Percentiles rank a stretch among this genome's conserved stretches.
Evolutionary conservation across 495 filamentous ascomycete genomes (phyloP).

Genomic region (Monascus purpureus): DNA sequence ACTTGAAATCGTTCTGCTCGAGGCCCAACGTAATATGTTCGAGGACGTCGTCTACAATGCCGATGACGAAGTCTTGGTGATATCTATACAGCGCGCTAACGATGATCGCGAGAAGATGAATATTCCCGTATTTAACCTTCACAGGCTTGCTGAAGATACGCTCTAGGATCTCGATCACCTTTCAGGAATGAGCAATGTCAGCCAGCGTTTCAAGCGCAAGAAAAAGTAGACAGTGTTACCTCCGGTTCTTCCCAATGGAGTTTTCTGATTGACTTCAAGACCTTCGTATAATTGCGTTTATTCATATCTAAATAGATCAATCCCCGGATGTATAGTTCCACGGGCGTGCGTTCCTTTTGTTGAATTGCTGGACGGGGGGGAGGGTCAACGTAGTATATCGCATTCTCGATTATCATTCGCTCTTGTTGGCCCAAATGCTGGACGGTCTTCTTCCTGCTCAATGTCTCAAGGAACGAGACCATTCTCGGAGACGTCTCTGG

Average conservation of each 20-base stretch:
- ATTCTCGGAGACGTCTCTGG: constrained; percentile 88
- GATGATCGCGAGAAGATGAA: constrained; percentile 89
- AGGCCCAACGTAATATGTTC: constrained; percentile 81
- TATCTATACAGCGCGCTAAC: constrained; percentile 77
- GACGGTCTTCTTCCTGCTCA: constrained; percentile 89
- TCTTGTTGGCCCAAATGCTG: constrained; percentile 93
- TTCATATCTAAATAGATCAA: constrained; percentile 87
- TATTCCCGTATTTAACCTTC: constrained; percentile 95
- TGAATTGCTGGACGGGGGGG: constrained; percentile 86
- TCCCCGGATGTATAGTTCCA: constrained; percentile 84
- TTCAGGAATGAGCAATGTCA: constrained; percentile 8
- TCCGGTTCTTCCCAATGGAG: constrained; percentile 94
- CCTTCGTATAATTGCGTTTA: constrained; percentile 83
- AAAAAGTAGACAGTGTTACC: constrained; percentile 24
- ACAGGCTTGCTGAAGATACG: constrained; percentile 92
- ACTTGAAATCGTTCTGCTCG: constrained; percentile 94
- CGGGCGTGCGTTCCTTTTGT: constrained; percentile 89
- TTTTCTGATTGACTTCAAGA: constrained; percentile 83
- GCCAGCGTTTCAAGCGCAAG: constrained; percentile 1
- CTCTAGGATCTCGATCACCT: constrained; percentile 69
- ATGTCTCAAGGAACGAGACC: constrained; percentile 83
- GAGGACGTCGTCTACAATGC: constrained; percentile 76
- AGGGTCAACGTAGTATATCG: constrained; percentile 94
- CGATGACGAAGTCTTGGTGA: constrained; percentile 79
- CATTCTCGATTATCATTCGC: constrained; percentile 96